A percentile compares a stretch with the other conserved stretches of the same genome.
Conservation (phyloP, 805 yeast species). For the Kuraishia hungarica region DNA sequence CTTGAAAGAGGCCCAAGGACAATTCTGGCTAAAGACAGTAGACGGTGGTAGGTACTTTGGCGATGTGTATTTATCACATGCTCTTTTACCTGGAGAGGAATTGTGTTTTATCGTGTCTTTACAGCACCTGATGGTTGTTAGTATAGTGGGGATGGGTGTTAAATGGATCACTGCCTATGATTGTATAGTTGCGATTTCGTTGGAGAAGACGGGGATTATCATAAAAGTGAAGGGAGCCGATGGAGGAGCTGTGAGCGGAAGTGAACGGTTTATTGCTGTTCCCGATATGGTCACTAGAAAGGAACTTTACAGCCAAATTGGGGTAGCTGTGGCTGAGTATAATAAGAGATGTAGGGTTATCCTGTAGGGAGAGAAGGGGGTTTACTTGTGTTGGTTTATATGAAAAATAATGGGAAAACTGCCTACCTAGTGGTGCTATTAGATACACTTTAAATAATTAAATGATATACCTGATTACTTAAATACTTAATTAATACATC, state of each 20-base stretch:
- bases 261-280: constrained; percentile 61
- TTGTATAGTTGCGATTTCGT: constrained; percentile 58
- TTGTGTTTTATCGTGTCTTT: constrained; percentile 69
- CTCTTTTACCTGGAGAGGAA: constrained; percentile 74
- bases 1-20: constrained; percentile 87
- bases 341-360: constrained; percentile 60
- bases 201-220: constrained; percentile 74
- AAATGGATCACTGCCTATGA: constrained; percentile 69
- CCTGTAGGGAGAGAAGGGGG: constrained; percentile 10
- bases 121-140: constrained; percentile 58
- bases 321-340: constrained; percentile 72
- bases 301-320: constrained; percentile 64
- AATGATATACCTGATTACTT: no score
- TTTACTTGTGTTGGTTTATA: no score
- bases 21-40: constrained; percentile 77
- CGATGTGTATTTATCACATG: constrained; percentile 81
- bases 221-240: constrained; percentile 47
- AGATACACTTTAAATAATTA: no score
- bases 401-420: no score
- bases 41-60: constrained; percentile 70
- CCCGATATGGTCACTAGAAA: constrained; percentile 56
- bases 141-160: constrained; percentile 47
- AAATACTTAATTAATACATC: not conserved
- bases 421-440: no score
- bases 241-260: constrained; percentile 19